These are phyloP conservation scores for Aureobasidium lini DNA, from an alignment of 2,329 filamentous ascomycete species.

Conservation along the genomic window DNA sequence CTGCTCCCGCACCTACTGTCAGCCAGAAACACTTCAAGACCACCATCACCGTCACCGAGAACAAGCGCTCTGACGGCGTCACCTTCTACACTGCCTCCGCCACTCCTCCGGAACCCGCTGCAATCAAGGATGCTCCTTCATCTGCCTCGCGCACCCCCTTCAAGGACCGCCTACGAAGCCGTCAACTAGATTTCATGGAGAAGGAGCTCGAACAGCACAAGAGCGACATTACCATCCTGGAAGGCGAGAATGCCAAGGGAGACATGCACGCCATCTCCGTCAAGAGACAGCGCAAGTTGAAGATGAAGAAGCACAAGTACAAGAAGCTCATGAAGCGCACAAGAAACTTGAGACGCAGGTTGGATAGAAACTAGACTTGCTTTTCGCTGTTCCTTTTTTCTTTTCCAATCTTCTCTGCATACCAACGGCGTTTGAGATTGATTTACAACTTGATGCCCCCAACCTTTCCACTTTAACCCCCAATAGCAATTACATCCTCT, in stretches of 20 bases:
- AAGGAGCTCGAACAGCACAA: constrained; percentile 32
- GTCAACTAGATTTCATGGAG: constrained; percentile 40
- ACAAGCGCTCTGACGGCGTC: constrained; percentile 42
- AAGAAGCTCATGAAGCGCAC: constrained; percentile 98
- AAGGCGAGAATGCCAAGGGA: constrained; percentile 43
- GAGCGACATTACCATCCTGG: constrained; percentile 11
- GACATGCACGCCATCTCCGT: constrained; percentile 81
- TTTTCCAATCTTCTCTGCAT: background rate
- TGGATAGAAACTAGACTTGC: constrained; percentile 39
- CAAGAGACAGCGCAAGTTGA: constrained; percentile 83
- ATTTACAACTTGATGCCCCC: constrained; percentile 9
- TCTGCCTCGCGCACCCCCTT: constrained; percentile 42
- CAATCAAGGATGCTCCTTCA: constrained; percentile 18
- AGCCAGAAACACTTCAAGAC: constrained; percentile 17
- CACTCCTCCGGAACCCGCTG: constrained; percentile 33
- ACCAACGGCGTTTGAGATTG: constrained; percentile 4
- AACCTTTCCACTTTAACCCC: background rate
- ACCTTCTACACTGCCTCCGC: constrained; percentile 46
- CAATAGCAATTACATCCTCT: background rate
- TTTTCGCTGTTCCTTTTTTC: background rate
- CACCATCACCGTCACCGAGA: constrained; percentile 42
- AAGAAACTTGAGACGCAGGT: constrained; percentile 76
- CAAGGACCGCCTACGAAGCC: constrained; percentile 61
- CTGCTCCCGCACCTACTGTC: constrained; percentile 6
- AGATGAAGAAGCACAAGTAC: constrained; percentile 99